phyloP scores from a whole-genome alignment of 371 early-diverging fungal genomes.

The Chytridium lagenaria region DNA sequence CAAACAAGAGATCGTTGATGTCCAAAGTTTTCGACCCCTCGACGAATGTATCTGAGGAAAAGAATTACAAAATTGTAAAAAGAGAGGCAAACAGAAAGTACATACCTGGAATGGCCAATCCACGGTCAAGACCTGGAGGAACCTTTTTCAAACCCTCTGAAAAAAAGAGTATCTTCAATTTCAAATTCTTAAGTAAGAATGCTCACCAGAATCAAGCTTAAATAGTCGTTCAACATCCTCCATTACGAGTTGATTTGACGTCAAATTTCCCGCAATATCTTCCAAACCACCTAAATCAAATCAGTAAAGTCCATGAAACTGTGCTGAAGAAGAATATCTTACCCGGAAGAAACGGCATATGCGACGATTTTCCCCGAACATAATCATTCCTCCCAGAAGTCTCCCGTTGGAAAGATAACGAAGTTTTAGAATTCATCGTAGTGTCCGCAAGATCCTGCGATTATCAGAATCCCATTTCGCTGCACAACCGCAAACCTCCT shows the following conservation, averaged over 20 bases:
- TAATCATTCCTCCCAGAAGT: slow-evolving; percentile 69
- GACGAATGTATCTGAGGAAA: background rate
- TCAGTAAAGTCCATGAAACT: background rate
- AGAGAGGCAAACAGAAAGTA: slow-evolving; percentile 66
- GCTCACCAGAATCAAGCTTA: slow-evolving; percentile 28
- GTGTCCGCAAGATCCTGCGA: slow-evolving; percentile 26
- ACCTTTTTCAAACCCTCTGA: slow-evolving; percentile 48
- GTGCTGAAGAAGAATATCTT: slow-evolving; percentile 12
- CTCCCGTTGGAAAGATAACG: slow-evolving; percentile 75
- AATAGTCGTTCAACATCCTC: slow-evolving; percentile 33
- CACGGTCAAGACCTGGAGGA: slow-evolving; percentile 57
- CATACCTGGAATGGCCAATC: slow-evolving; percentile 55
- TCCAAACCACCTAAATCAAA: slow-evolving; percentile 37
- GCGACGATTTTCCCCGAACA: slow-evolving; percentile 74
- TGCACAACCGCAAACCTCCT: slow-evolving; percentile 25
- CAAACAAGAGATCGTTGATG: slow-evolving; percentile 12
- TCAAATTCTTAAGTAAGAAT: slow-evolving; percentile 12
- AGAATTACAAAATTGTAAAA: slow-evolving; percentile 51
- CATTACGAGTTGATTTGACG: slow-evolving; percentile 13
- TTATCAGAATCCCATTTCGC: background rate
- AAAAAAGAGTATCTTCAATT: slow-evolving; percentile 30
- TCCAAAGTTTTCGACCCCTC: background rate
- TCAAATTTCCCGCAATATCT: slow-evolving; percentile 20
- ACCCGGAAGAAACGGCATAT: slow-evolving; percentile 86
- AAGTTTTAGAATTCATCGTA: slow-evolving; percentile 68